Percentiles rank a stretch among this genome's conserved stretches.
Evolutionary conservation across 2,329 filamentous ascomycete species (phyloP).

Genomic region (Hypoxylon sp.): DNA sequence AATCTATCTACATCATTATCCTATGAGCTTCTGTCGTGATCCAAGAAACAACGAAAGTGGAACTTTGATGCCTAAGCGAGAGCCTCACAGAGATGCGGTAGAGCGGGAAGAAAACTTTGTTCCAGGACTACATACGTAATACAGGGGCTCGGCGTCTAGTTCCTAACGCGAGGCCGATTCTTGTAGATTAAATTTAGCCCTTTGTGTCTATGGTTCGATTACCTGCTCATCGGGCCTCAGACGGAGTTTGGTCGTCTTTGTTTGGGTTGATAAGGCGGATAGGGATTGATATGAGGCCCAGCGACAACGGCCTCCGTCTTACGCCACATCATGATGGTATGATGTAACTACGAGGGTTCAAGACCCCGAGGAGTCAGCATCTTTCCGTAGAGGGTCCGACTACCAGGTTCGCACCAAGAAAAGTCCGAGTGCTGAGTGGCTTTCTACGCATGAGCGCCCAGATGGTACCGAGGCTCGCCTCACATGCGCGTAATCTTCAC

Average conservation of each 20-base stretch:
- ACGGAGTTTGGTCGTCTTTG: background rate
- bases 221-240: slow-evolving; percentile 5
- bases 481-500: background rate
- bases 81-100: slow-evolving; percentile 16
- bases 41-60: slow-evolving; percentile 5
- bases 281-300: background rate
- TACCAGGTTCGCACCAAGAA: slow-evolving; percentile 1
- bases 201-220: slow-evolving; percentile 7
- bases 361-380: slow-evolving; percentile 2
- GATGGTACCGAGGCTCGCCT: background rate
- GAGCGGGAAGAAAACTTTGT: slow-evolving; percentile 22
- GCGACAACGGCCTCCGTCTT: background rate
- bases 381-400: background rate
- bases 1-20: slow-evolving; percentile 25
- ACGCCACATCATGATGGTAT: slow-evolving; percentile 2
- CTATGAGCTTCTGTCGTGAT: slow-evolving; percentile 21
- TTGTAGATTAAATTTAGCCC: slow-evolving; percentile 17
- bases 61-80: slow-evolving; percentile 13
- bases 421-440: slow-evolving; percentile 5
- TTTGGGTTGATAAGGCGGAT: background rate
- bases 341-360: background rate
- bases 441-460: background rate
- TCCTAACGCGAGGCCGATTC: slow-evolving; percentile 18
- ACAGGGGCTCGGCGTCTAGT: slow-evolving; percentile 23
- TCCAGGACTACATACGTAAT: slow-evolving; percentile 28